These are phyloP conservation scores for Hysterangium stoloniferum DNA, from an alignment of 768 basidiomycete species.

Conservation along the genomic window DNA sequence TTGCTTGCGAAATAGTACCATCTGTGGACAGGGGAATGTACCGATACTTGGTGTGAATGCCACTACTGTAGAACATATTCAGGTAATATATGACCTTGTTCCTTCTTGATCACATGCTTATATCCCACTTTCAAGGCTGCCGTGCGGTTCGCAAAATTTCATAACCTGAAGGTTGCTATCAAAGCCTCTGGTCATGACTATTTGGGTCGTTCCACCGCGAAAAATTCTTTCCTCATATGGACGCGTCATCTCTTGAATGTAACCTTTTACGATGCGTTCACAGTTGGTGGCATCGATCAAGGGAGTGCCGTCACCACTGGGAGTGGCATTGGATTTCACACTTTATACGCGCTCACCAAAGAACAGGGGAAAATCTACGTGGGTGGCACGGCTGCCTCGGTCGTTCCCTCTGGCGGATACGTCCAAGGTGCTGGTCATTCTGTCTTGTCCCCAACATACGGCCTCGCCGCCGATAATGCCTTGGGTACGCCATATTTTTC, in stretches of 20 bases:
- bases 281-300: constrained; percentile 13
- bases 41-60: constrained; percentile 25
- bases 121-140: constrained; percentile 18
- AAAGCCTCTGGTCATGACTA: constrained; percentile 34
- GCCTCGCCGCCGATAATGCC: constrained; percentile 22
- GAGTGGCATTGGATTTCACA: constrained; percentile 20
- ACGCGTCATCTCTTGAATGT: constrained; percentile 32
- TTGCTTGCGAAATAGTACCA: constrained; percentile 15
- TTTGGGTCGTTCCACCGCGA: constrained; percentile 37
- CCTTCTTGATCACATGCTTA: not conserved
- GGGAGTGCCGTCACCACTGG: constrained; percentile 25
- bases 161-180: constrained; percentile 27
- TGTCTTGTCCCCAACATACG: constrained; percentile 19
- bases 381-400: constrained; percentile 22
- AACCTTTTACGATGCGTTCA: constrained; percentile 21
- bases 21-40: constrained; percentile 27
- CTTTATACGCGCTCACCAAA: constrained; percentile 21
- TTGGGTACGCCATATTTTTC: constrained; percentile 12
- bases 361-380: constrained; percentile 19
- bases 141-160: constrained; percentile 23
- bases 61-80: constrained; percentile 23
- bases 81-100: constrained; percentile 13
- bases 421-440: constrained; percentile 27
- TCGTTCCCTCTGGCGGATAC: constrained; percentile 25
- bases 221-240: constrained; percentile 33